Percentiles rank a stretch among this genome's conserved stretches.
Conservation (phyloP, 1,139 yeast genomes). For the Spathaspora jeffriesii region DNA sequence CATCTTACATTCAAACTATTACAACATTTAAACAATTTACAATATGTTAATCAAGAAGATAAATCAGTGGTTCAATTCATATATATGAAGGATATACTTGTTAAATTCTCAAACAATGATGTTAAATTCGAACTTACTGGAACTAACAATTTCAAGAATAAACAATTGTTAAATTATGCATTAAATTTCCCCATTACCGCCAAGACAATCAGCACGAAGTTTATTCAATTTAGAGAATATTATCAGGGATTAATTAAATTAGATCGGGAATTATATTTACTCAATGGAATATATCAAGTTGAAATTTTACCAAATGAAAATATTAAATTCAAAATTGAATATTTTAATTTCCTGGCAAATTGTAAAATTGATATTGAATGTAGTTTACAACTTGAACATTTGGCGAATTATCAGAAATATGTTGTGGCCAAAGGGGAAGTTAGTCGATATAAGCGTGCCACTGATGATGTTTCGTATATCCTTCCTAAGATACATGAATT, state of each 20-base stretch:
- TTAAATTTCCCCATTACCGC: constrained; percentile 2
- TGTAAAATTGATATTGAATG: constrained; percentile 12
- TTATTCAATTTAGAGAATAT: constrained; percentile 16
- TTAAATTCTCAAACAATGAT: constrained; percentile 13
- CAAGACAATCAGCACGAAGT: constrained; percentile 11
- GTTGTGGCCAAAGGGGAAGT: neutral
- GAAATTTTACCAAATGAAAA: neutral
- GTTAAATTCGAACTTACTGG: constrained; percentile 3
- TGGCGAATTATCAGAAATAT: constrained; percentile 3
- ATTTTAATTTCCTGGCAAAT: constrained; percentile 11
- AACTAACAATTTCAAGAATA: neutral
- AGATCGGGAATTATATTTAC: constrained; percentile 23
- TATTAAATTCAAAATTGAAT: constrained; percentile 13
- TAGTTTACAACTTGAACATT: constrained; percentile 1
- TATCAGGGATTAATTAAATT: constrained; percentile 23
- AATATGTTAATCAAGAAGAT: constrained; percentile 15
- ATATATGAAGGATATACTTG: constrained; percentile 16
- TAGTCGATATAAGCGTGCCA: neutral
- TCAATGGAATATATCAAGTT: neutral
- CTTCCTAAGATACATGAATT: neutral
- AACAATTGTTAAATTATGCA: constrained; percentile 2
- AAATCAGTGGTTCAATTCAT: constrained; percentile 14
- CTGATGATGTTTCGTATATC: neutral
- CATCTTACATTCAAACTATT: constrained; percentile 23
- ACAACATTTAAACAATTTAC: constrained; percentile 22